Evolutionary conservation across 306 rosid species (phyloP).

Genomic region (Crotalaria pallida): DNA sequence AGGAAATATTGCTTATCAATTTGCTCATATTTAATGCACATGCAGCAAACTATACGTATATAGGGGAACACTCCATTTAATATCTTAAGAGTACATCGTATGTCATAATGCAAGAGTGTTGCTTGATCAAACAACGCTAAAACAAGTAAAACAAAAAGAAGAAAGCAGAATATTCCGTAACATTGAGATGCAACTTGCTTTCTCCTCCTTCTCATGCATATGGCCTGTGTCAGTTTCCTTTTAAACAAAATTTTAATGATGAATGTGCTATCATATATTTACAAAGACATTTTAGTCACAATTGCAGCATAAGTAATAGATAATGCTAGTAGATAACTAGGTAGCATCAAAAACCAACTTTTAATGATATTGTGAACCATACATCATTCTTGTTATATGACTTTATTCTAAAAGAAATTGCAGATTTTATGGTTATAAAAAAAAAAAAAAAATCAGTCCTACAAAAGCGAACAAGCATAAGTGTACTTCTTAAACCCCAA

Average conservation of each 20-base stretch:
- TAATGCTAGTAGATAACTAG: too few species aligned
- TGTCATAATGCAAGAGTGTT: slow-evolving; percentile 18
- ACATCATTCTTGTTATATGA: not conserved
- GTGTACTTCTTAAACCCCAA: too few species aligned
- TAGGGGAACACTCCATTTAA: slow-evolving; percentile 34
- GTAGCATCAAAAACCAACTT: not conserved
- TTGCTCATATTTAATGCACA: slow-evolving; percentile 38
- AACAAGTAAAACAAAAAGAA: slow-evolving; percentile 28
- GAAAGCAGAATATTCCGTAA: not conserved
- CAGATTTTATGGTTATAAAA: not conserved
- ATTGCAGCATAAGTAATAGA: not conserved
- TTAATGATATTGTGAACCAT: not conserved
- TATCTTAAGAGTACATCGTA: slow-evolving; percentile 11
- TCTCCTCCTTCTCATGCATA: slow-evolving; percentile 19
- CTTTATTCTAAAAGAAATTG: not conserved
- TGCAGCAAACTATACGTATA: slow-evolving; percentile 32
- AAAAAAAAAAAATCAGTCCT: too few species aligned
- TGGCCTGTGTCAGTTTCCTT: not conserved
- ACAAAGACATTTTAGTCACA: not conserved
- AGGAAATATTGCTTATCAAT: slow-evolving; percentile 33
- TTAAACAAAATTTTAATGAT: not conserved
- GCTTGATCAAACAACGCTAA: slow-evolving; percentile 19
- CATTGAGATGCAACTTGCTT: slow-evolving; percentile 27
- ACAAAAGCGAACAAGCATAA: too few species aligned
- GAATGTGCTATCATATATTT: not conserved